Conservation (phyloP, 148 eudicot genomes). For the Linanthus parryae region DNA sequence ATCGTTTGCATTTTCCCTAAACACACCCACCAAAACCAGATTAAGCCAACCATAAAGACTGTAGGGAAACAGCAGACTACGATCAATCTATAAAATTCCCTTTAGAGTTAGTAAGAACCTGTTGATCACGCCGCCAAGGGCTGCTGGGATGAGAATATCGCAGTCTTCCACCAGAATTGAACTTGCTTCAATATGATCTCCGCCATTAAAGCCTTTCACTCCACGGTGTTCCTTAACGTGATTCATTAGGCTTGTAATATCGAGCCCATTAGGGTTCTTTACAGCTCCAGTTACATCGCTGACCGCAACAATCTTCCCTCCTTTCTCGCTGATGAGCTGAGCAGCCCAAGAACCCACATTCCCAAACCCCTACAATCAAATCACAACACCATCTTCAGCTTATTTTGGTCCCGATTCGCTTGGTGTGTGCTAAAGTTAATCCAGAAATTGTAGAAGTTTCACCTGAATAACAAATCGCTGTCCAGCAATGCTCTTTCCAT, state of each 20-base stretch:
- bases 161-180: slow-evolving; percentile 89
- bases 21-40: slow-evolving; percentile 10
- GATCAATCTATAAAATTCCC: neutral
- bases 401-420: no score
- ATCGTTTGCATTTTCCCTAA: slow-evolving; percentile 90
- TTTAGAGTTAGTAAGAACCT: slow-evolving; percentile 27
- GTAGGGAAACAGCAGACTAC: neutral
- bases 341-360: slow-evolving; percentile 99
- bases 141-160: slow-evolving; percentile 95
- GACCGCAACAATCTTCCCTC: slow-evolving; percentile 85
- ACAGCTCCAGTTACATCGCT: slow-evolving; percentile 91
- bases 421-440: no score
- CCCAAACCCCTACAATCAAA: slow-evolving; percentile 72
- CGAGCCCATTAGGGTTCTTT: slow-evolving; percentile 71
- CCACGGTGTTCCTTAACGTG: slow-evolving; percentile 69
- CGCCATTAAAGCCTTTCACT: slow-evolving; percentile 69
- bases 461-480: slow-evolving; percentile 95
- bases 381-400: no score
- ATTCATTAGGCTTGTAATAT: slow-evolving; percentile 59
- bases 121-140: slow-evolving; percentile 98
- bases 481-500: slow-evolving; percentile 81
- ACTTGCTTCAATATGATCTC: slow-evolving; percentile 52
- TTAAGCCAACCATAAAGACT: neutral
- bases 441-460: neutral
- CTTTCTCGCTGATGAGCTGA: slow-evolving; percentile 64